phyloP scores from a whole-genome alignment of 805 yeast species.

The Wickerhamomyces sydowiorum region DNA sequence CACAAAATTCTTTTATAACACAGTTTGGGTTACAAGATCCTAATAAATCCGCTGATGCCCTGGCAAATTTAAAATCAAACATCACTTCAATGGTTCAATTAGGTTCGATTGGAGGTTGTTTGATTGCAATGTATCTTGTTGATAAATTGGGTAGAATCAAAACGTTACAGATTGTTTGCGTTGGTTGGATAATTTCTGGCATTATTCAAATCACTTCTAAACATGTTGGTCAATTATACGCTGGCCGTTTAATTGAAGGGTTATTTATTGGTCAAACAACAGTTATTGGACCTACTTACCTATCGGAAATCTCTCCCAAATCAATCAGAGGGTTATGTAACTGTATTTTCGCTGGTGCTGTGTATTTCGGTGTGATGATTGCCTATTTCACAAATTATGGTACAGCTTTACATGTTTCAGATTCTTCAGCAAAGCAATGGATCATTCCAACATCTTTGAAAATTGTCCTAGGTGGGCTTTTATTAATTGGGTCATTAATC shows the following conservation, averaged over 20 bases:
- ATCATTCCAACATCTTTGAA: slow-evolving; percentile 44
- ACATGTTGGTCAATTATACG: slow-evolving; percentile 44
- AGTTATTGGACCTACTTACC: slow-evolving; percentile 49
- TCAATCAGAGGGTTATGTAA: slow-evolving; percentile 46
- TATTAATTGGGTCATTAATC: slow-evolving; percentile 36
- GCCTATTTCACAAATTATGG: slow-evolving; percentile 48
- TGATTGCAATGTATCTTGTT: slow-evolving; percentile 40
- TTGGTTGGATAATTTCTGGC: slow-evolving; percentile 39
- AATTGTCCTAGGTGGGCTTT: slow-evolving; percentile 40
- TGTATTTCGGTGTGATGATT: slow-evolving; percentile 47
- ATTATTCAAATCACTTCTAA: slow-evolving; percentile 42
- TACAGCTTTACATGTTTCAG: slow-evolving; percentile 38
- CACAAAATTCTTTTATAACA: slow-evolving; percentile 35
- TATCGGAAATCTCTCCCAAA: slow-evolving; percentile 49
- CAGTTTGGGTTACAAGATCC: slow-evolving; percentile 40
- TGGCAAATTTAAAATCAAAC: slow-evolving; percentile 46
- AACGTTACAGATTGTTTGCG: slow-evolving; percentile 37
- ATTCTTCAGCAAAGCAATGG: slow-evolving; percentile 39
- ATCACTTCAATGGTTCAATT: slow-evolving; percentile 55
- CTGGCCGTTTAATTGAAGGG: slow-evolving; percentile 52
- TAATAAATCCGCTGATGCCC: slow-evolving; percentile 24
- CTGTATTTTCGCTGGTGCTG: slow-evolving; percentile 52
- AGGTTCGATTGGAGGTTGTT: slow-evolving; percentile 49
- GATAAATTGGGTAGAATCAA: slow-evolving; percentile 48
- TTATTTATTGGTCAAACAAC: slow-evolving; percentile 52